Evolutionary conservation across 2,329 filamentous ascomycete genomes (phyloP), one percentile per base, ranked within the genome.

Genomic region (Fusarium acutatum): DNA sequence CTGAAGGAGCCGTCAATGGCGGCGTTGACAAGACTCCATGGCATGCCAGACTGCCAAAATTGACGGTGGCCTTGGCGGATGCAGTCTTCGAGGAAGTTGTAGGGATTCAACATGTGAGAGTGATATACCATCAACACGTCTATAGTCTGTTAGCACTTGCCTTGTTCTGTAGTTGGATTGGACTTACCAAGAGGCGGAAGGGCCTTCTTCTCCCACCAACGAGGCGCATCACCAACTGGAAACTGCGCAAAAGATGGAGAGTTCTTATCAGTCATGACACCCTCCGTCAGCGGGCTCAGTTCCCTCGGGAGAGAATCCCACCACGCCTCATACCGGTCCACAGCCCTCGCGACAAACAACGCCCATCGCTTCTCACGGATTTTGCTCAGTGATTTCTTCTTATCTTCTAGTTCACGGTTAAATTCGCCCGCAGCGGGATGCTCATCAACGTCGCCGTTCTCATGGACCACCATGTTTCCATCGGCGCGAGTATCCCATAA

Each of bases 41-140:
- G 92, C 67, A 94, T 84, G 0, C 87, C 87, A 1, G 85, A 84
- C 6, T 84, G 83, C 90, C 91, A 93, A 7, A 78, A 60, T 3
- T 65, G 44, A 1, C 75, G 60, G n/a, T 67, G 49, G 0, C 76
- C 76, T 49, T 53, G 65, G 7, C 67, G 60, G 3, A 78, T 20
- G 24, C 75, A 78, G 28, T 78, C 77, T 56, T 78, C 76, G 6
- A 76, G 38, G 8, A 15, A 87, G 78, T 75, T 89, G 84, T 89
- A 83, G 0, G 92, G 92, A 67, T 93, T 94, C 4, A 94, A 85
- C 85, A 92, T 89, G 72, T 92, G 91, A 0, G 91, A 82, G 80
- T 94, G 92, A 90, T 91, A 93, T 0, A 94, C 90, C 89, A 94
- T 90, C 18, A 94, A 79, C 0, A 94, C 87, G 80, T 94, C 92